A percentile compares a stretch with the other conserved stretches of the same genome.
Conservation (phyloP, 2,329 filamentous ascomycete species). For the Helotiales sp. region DNA sequence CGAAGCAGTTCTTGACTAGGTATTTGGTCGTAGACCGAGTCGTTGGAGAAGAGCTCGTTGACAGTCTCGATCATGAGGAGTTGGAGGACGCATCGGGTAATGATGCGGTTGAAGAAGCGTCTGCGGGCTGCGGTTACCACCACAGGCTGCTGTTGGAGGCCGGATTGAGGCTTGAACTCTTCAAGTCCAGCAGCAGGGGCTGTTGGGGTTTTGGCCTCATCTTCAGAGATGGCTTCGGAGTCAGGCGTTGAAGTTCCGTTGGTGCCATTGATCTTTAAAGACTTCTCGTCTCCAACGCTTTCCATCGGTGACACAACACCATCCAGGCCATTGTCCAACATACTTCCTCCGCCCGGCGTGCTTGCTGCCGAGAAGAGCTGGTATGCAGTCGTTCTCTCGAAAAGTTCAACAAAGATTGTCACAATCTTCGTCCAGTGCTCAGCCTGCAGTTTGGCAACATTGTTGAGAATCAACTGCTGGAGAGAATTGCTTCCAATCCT, state of each 20-base stretch:
- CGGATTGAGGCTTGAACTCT: constrained; percentile 79
- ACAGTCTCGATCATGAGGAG: constrained; percentile 99
- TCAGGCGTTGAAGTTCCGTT: constrained; percentile 39
- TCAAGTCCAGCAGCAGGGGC: constrained; percentile 48
- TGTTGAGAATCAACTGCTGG: constrained; percentile 94
- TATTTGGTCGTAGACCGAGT: constrained; percentile 90
- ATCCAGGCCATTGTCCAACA: constrained; percentile 52
- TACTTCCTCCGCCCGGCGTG: constrained; percentile 52
- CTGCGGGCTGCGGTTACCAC: constrained; percentile 91
- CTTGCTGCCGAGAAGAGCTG: constrained; percentile 88
- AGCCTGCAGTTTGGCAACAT: constrained; percentile 85
- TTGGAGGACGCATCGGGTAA: constrained; percentile 96
- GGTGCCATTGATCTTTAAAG: constrained; percentile 61
- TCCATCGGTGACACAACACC: constrained; percentile 41
- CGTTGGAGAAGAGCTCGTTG: constrained; percentile 97
- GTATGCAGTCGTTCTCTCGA: constrained; percentile 90
- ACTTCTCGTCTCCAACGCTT: constrained; percentile 45
- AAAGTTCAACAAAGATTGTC: constrained; percentile 92
- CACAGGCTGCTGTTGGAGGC: constrained; percentile 81
- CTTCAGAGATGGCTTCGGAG: constrained; percentile 32
- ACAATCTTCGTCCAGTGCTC: constrained; percentile 95
- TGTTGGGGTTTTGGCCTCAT: constrained; percentile 31
- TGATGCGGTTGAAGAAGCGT: constrained; percentile 98
- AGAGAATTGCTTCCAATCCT: constrained; percentile 97
- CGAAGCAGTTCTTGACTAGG: constrained; percentile 86